These are phyloP conservation scores for Trifolium fragiferum DNA, from an alignment of 306 rosid genomes.

Conservation along the genomic window DNA sequence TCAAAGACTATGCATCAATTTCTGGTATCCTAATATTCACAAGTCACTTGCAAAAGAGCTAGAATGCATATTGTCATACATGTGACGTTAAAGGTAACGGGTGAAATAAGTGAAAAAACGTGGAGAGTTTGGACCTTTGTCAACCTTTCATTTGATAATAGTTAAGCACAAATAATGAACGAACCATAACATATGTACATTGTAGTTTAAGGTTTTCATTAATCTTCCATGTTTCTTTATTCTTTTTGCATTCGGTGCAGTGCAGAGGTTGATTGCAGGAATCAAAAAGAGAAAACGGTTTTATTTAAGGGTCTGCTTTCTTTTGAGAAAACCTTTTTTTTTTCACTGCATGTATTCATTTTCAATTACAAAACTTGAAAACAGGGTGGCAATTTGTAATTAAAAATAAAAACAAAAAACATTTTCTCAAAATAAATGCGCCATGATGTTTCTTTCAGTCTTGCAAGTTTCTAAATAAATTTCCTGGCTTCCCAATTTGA, in stretches of 20 bases:
- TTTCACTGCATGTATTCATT: no score
- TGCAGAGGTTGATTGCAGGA: neutral
- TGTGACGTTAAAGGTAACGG: slow-evolving; percentile 30
- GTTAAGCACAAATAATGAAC: neutral
- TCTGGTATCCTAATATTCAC: slow-evolving; percentile 2
- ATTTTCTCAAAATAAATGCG: neutral
- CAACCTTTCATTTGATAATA: neutral
- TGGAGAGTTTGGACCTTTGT: neutral
- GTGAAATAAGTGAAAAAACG: no score
- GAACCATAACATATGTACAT: neutral
- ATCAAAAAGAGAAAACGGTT: neutral
- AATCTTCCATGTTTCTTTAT: neutral
- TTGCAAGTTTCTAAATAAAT: slow-evolving; percentile 12
- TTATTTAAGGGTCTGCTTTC: neutral
- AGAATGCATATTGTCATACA: slow-evolving; percentile 14
- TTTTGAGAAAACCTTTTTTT: neutral
- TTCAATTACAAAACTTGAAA: neutral
- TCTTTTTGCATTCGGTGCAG: neutral
- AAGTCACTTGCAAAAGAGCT: slow-evolving; percentile 13
- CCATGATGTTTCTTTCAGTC: neutral
- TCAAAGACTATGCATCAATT: slow-evolving; percentile 5
- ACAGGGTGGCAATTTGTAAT: neutral
- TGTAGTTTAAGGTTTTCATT: neutral
- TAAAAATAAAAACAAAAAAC: neutral
- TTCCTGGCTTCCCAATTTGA: neutral